These are phyloP conservation scores for Bremia lactucae DNA, from an alignment of 352 stramenopile genomes.

Conservation along the genomic window DNA sequence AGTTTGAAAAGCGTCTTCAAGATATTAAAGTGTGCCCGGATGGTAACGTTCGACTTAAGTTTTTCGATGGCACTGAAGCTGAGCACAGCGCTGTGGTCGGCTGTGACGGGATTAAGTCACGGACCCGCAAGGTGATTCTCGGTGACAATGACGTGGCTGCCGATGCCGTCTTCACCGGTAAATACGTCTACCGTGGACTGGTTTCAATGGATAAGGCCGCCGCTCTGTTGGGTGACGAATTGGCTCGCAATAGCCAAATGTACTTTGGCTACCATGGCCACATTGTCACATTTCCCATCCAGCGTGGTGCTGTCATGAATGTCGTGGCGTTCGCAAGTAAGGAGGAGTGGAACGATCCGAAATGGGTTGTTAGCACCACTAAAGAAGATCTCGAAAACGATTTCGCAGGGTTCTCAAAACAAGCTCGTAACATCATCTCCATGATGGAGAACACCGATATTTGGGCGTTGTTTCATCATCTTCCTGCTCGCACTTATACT, in stretches of 20 bases:
- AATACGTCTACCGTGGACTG: slow-evolving; percentile 27
- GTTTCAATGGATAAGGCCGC: slow-evolving; percentile 26
- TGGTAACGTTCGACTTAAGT: slow-evolving; percentile 24
- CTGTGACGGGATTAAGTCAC: slow-evolving; percentile 25
- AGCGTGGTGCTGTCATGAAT: slow-evolving; percentile 27
- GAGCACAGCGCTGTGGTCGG: slow-evolving; percentile 22
- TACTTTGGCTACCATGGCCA: slow-evolving; percentile 31
- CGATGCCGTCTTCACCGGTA: slow-evolving; percentile 23
- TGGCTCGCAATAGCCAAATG: slow-evolving; percentile 30
- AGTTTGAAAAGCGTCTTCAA: slow-evolving; percentile 25
- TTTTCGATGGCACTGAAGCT: slow-evolving; percentile 19
- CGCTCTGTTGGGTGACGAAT: slow-evolving; percentile 20
- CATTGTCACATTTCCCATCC: slow-evolving; percentile 25
- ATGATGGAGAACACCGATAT: slow-evolving; percentile 33
- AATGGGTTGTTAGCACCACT: slow-evolving; percentile 23
- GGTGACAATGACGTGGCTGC: slow-evolving; percentile 18
- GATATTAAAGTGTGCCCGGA: slow-evolving; percentile 20
- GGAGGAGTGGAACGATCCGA: slow-evolving; percentile 23
- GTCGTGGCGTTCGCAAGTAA: slow-evolving; percentile 27
- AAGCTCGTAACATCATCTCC: slow-evolving; percentile 25
- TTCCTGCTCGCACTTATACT: slow-evolving; percentile 23
- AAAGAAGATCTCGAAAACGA: slow-evolving; percentile 22
- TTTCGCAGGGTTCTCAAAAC: slow-evolving; percentile 20
- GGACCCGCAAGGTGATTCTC: slow-evolving; percentile 18
- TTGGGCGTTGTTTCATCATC: slow-evolving; percentile 22